phyloP scores from a whole-genome alignment of 2,329 filamentous ascomycete genomes.

The Erysiphe pulchra region DNA sequence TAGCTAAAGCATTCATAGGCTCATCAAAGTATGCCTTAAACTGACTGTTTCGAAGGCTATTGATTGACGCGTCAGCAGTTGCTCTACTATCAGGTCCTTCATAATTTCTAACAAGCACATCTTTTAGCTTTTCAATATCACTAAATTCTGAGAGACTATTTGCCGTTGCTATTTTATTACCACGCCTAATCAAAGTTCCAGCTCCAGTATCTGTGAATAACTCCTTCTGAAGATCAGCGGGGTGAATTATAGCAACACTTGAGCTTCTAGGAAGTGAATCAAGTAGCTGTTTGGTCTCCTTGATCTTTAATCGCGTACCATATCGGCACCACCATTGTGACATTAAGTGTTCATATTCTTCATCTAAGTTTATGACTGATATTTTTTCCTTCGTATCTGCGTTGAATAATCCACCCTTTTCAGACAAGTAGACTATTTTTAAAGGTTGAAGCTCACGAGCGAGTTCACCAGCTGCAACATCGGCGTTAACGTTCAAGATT shows the following conservation, averaged over 20 bases:
- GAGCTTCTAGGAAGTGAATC: constrained; percentile 74
- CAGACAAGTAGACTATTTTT: constrained; percentile 95
- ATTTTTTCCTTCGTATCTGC: constrained; percentile 88
- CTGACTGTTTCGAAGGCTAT: constrained; percentile 46
- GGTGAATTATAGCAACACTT: constrained; percentile 92
- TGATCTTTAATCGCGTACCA: constrained; percentile 88
- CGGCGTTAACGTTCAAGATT: constrained; percentile 90
- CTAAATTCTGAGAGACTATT: constrained; percentile 48
- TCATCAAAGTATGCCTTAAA: constrained; percentile 95
- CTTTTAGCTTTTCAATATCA: constrained; percentile 53
- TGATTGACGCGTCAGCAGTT: constrained; percentile 67
- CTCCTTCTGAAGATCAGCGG: constrained; percentile 85
- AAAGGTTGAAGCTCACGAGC: constrained; percentile 71
- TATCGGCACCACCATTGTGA: constrained; percentile 84
- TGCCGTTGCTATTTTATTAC: constrained; percentile 64
- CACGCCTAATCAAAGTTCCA: constrained; percentile 74
- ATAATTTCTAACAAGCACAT: constrained; percentile 56
- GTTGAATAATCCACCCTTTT: constrained; percentile 91
- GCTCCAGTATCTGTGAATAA: constrained; percentile 90
- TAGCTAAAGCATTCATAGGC: constrained; percentile 71
- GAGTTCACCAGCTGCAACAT: constrained; percentile 83
- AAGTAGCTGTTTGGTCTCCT: constrained; percentile 84
- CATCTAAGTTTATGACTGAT: constrained; percentile 88
- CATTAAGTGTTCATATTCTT: constrained; percentile 87
- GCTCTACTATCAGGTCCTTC: constrained; percentile 59